Evolutionary conservation across 2,329 filamentous ascomycete genomes (phyloP).

Genomic region (Diaporthe capsici): DNA sequence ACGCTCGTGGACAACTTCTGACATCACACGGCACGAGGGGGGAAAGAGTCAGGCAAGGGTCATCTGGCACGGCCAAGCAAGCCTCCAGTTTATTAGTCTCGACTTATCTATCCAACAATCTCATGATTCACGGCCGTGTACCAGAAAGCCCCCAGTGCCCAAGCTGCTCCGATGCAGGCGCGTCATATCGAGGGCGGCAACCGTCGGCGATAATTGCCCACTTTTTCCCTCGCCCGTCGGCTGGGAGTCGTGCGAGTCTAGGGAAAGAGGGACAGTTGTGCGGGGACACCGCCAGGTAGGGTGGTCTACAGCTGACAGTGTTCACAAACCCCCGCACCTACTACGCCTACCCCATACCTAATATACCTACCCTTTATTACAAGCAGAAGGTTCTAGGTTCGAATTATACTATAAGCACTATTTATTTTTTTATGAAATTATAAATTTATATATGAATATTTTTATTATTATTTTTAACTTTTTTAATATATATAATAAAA

Average conservation of each 20-base stretch:
- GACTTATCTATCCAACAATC: neutral
- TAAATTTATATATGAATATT: too few relatives aligned
- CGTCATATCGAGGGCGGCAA: slow-evolving; percentile 23
- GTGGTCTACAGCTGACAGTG: too few relatives aligned
- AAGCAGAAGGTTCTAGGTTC: too few relatives aligned
- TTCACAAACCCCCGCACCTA: too few relatives aligned
- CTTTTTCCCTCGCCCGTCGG: slow-evolving; percentile 5
- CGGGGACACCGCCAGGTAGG: neutral
- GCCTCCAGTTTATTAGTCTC: neutral
- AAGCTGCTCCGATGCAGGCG: slow-evolving; percentile 29
- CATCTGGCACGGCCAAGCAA: slow-evolving; percentile 6
- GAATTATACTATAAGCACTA: too few relatives aligned
- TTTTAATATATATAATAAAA: too few relatives aligned
- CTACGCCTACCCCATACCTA: too few relatives aligned
- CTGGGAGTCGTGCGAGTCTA: neutral
- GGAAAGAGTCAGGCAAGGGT: slow-evolving; percentile 23
- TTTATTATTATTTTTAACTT: too few relatives aligned
- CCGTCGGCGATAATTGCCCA: slow-evolving; percentile 39
- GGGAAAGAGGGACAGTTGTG: neutral
- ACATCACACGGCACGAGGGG: slow-evolving; percentile 15
- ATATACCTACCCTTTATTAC: too few relatives aligned
- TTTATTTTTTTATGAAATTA: too few relatives aligned
- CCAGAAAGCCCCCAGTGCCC: neutral
- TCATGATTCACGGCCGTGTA: neutral
- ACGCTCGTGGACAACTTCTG: slow-evolving; percentile 10